phyloP scores from a whole-genome alignment of 1,284 basidiomycete species.

The Ceratobasidium theobromae region DNA sequence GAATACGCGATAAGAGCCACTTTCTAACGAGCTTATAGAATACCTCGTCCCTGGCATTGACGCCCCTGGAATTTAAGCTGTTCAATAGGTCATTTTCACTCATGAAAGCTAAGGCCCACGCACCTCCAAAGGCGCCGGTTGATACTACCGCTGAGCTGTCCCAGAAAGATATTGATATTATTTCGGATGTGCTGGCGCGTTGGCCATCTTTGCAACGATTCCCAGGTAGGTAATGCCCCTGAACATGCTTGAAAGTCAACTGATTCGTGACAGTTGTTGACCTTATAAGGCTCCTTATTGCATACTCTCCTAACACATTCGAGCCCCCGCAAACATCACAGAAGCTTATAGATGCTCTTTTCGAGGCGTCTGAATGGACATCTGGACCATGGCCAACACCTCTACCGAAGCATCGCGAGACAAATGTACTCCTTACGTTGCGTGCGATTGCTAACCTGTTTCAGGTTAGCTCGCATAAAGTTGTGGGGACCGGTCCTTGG shows the following conservation, averaged over 20 bases:
- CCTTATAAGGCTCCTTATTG: conserved; percentile 75
- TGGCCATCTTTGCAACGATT: conserved; percentile 85
- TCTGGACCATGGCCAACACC: conserved; percentile 53
- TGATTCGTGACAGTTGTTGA: conserved; percentile 71
- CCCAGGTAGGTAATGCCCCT: conserved; percentile 59
- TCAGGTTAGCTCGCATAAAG: conserved; percentile 50
- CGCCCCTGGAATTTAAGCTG: conserved; percentile 61
- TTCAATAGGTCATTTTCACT: conserved; percentile 68
- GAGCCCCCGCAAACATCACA: conserved; percentile 51
- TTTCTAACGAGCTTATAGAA: conserved; percentile 49
- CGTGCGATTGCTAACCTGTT: conserved; percentile 82
- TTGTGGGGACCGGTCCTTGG: conserved; percentile 53
- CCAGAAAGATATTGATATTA: conserved; percentile 58
- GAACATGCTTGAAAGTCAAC: neutral
- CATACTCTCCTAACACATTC: conserved; percentile 59
- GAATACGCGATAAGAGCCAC: conserved; percentile 22
- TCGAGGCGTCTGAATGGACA: conserved; percentile 71
- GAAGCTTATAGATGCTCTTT: conserved; percentile 61
- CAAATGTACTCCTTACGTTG: conserved; percentile 82
- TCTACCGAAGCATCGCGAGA: conserved; percentile 71
- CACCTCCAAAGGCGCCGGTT: conserved; percentile 41
- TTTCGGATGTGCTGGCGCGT: conserved; percentile 66
- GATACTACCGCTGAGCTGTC: conserved; percentile 44
- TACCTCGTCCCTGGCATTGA: conserved; percentile 66
- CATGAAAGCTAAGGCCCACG: conserved; percentile 53